These are phyloP conservation scores for Psilocybe tampanensis DNA, from an alignment of 768 basidiomycete genomes.

Conservation along the genomic window DNA sequence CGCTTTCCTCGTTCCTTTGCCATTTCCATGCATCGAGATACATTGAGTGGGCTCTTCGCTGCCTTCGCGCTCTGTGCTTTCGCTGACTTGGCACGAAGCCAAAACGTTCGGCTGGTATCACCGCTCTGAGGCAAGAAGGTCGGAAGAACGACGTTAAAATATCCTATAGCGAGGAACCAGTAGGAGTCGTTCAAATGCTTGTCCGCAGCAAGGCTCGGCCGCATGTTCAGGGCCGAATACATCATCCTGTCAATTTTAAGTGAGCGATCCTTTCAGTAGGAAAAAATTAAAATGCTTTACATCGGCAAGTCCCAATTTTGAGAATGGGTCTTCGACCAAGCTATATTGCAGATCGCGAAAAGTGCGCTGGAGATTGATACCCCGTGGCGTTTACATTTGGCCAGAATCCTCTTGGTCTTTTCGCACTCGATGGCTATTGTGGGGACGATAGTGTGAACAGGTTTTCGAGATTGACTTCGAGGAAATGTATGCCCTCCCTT, in stretches of 20 bases:
- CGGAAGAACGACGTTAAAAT: slow-evolving; percentile 83
- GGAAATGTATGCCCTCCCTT: slow-evolving; percentile 81
- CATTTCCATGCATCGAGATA: slow-evolving; percentile 66
- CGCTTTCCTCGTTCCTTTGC: slow-evolving; percentile 61
- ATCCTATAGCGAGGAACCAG: slow-evolving; percentile 82
- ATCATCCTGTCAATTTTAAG: slow-evolving; percentile 54
- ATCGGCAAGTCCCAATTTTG: slow-evolving; percentile 52
- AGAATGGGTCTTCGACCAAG: slow-evolving; percentile 60
- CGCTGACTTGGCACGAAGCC: slow-evolving; percentile 72
- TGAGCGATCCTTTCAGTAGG: background rate
- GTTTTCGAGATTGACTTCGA: slow-evolving; percentile 35
- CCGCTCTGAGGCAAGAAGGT: slow-evolving; percentile 58
- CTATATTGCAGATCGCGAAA: slow-evolving; percentile 76
- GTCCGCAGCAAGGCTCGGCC: slow-evolving; percentile 54
- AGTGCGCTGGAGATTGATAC: slow-evolving; percentile 77
- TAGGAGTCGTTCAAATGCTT: slow-evolving; percentile 59
- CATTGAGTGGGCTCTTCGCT: slow-evolving; percentile 63
- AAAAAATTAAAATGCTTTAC: slow-evolving; percentile 33
- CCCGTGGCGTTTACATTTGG: slow-evolving; percentile 68
- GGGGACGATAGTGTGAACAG: slow-evolving; percentile 68
- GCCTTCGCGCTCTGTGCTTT: slow-evolving; percentile 69
- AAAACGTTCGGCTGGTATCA: slow-evolving; percentile 54
- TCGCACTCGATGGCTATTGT: slow-evolving; percentile 59
- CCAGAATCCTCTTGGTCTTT: slow-evolving; percentile 64
- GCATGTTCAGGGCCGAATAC: slow-evolving; percentile 84